Base-by-base conservation (phyloP, 2,329 filamentous ascomycete species). In the Colletotrichum horii region DNA sequence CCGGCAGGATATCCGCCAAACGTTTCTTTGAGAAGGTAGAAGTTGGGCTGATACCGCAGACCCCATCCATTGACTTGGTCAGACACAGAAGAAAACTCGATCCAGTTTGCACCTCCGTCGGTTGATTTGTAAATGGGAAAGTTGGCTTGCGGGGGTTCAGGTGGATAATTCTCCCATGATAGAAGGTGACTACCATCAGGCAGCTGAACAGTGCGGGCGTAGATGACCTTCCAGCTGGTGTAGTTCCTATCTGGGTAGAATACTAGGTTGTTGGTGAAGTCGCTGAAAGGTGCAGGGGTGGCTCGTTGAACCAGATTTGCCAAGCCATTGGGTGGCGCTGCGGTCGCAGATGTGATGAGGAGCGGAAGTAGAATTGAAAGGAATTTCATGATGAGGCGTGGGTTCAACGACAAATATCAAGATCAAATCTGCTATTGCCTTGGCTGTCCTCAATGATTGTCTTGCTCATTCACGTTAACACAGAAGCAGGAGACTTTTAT, bases 31-130 rank as follows among this genome's bases (percentile, higher is more conserved):
- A 95, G 87, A 77, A 91, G 88, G 79, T 93, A 94, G 19, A 95
- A 85, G 81, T 91, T 90, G 0, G 93, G 93, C 80, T 95, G 93
- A 79, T 94, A 94, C 30, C 92, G 89, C 68, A 94, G 81, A 26
- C 93, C 93, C 85, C 90, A 91, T 43, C 88, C 88, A 77, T 93
- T 92, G 34, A 89, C 90, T 65, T 89, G 87, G 80, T 95, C 93
- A 12, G 90, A 85, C 12, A 95, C 90, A 19, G 87, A 87, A 4
- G 91, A 91, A 65, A 94, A 85, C 80, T 93, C 89, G 19, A 86
- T 85, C 93, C 93, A 95, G 3, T 89, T 91, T 66, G 85, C 80
- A 19, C 91, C 91, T 55, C 85, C 83, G 79, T 92, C 89, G 16
- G 79, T 83, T 58, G 88, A 90, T 75, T 85, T 82, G 79, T 85